Evolutionary conservation across 257 asterid species (phyloP).

Genomic region (Verbascum thapsus): DNA sequence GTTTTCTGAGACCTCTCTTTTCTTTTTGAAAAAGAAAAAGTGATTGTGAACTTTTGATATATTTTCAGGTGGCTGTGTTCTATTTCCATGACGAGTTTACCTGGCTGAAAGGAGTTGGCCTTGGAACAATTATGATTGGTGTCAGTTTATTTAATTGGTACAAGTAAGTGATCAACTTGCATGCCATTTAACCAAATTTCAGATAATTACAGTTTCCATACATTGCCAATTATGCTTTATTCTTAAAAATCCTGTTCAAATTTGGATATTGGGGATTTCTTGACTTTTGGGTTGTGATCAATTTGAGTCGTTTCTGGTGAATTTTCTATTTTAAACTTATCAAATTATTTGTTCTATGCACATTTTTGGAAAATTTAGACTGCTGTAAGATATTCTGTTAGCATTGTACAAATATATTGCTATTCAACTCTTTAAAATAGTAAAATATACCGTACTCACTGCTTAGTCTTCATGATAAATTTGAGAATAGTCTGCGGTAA

Average conservation of each 20-base stretch:
- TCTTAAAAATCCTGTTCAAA: slow-evolving; percentile 1
- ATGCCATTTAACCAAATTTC: slow-evolving; percentile 15
- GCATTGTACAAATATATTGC: slow-evolving; percentile 5
- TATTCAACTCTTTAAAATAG: not conserved
- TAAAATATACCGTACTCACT: not conserved
- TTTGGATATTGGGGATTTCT: too few species aligned
- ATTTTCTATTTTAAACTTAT: not conserved
- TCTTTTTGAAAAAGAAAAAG: not conserved
- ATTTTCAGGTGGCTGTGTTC: slow-evolving; percentile 86
- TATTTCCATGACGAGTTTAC: slow-evolving; percentile 94
- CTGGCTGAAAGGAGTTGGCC: slow-evolving; percentile 87
- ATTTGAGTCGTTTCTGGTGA: too few species aligned
- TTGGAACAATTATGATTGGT: slow-evolving; percentile 74
- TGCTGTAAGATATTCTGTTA: not conserved
- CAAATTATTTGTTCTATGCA: too few species aligned
- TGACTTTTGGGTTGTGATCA: not conserved
- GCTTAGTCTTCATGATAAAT: not conserved
- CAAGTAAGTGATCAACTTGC: slow-evolving; percentile 78
- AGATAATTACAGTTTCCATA: not conserved
- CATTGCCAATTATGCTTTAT: slow-evolving; percentile 18
- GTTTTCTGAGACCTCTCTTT: not conserved
- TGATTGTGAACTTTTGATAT: slow-evolving; percentile 27
- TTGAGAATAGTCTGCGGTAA: not conserved
- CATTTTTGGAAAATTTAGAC: too few species aligned
- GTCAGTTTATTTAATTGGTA: slow-evolving; percentile 96